Percentiles rank a stretch among this genome's conserved stretches.
Evolutionary conservation across 106 monocot genomes (phyloP).

Genomic region (Dioscorea zingiberensis): DNA sequence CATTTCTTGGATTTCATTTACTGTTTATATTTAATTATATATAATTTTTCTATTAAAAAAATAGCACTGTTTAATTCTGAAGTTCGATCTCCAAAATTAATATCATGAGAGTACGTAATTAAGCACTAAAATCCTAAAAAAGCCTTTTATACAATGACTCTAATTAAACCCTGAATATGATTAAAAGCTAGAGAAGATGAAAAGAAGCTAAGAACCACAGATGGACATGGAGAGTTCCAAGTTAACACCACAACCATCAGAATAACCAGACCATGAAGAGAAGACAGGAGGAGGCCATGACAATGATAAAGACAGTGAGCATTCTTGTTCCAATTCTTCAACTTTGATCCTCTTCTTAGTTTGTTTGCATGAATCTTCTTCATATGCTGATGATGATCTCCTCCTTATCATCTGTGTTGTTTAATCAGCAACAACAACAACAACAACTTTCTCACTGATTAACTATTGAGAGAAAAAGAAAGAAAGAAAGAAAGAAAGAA

Average conservation of each 20-base stretch:
- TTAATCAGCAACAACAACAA: conserved; percentile 10
- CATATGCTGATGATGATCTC: not conserved
- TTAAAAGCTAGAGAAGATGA: too few relatives aligned
- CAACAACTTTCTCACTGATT: not conserved
- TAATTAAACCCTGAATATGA: too few relatives aligned
- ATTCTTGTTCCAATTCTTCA: not conserved
- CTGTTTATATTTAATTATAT: too few relatives aligned
- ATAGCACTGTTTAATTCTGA: too few relatives aligned
- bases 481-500: not conserved
- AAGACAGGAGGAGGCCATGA: conserved; percentile 10
- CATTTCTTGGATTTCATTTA: too few relatives aligned
- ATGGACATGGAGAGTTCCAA: conserved; percentile 48
- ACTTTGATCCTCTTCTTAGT: not conserved
- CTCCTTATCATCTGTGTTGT: not conserved
- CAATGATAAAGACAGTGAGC: conserved; percentile 12
- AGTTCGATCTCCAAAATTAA: too few relatives aligned
- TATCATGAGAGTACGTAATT: too few relatives aligned
- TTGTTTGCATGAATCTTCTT: not conserved
- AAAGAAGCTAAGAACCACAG: conserved; percentile 43
- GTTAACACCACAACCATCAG: conserved; percentile 11
- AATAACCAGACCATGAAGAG: conserved; percentile 5
- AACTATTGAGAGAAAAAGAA: not conserved
- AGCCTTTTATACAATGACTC: too few relatives aligned
- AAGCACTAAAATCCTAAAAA: too few relatives aligned
- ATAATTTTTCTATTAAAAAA: too few relatives aligned